Conservation (phyloP, 768 basidiomycete species). For the Pholiota conissans region DNA sequence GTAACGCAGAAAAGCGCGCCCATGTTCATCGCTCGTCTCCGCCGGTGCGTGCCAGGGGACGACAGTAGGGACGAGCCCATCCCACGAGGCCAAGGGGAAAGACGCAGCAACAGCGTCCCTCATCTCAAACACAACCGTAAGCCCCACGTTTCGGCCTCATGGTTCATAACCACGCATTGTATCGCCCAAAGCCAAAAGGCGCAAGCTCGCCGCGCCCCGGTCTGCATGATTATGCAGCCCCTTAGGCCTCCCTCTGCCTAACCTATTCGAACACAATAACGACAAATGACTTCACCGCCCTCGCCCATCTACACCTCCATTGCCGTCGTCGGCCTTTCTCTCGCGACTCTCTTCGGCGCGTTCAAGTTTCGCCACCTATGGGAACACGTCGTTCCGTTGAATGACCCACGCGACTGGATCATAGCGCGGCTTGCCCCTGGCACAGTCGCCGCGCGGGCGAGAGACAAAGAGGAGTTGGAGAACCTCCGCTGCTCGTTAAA, state of each 20-base stretch:
- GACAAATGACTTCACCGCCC: conserved; percentile 11
- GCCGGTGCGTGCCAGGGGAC: background rate
- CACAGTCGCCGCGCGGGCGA: conserved; percentile 12
- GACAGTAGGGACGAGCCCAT: conserved; percentile 3
- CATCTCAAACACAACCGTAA: conserved; percentile 15
- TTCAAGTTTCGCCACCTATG: conserved; percentile 23
- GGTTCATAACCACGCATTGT: conserved; percentile 15
- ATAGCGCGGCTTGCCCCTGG: background rate
- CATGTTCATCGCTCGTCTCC: background rate
- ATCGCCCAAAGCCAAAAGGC: conserved; percentile 10
- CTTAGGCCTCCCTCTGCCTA: conserved; percentile 11
- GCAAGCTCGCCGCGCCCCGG: conserved; percentile 10
- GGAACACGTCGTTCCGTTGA: conserved; percentile 16
- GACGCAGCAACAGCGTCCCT: conserved; percentile 6
- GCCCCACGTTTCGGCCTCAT: conserved; percentile 37
- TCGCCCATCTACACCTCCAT: conserved; percentile 20
- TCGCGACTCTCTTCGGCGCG: conserved; percentile 28
- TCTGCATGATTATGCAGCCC: conserved; percentile 13
- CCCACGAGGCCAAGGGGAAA: conserved; percentile 23
- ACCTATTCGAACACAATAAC: conserved; percentile 6
- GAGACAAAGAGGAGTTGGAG: conserved; percentile 8
- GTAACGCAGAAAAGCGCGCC: background rate
- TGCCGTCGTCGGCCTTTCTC: conserved; percentile 29
- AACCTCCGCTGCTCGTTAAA: conserved; percentile 18
- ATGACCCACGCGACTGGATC: background rate